phyloP scores from a whole-genome alignment of 345 rosid genomes.

The Mallotus nudiflorus region DNA sequence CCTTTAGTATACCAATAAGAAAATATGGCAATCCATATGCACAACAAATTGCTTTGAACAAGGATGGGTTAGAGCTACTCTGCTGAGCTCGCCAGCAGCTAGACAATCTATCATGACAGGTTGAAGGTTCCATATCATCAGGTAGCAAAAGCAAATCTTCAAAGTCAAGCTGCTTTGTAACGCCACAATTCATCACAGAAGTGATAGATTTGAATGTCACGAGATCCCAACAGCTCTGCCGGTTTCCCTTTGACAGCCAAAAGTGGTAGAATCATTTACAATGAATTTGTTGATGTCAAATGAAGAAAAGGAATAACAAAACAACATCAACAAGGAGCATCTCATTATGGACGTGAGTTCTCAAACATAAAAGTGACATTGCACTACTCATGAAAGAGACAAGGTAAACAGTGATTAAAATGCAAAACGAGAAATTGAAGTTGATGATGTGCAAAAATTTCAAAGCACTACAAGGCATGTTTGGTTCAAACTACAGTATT shows the following conservation, averaged over 20 bases:
- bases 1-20: slow-evolving; percentile 79
- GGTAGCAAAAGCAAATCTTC: slow-evolving; percentile 78
- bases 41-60: slow-evolving; percentile 65
- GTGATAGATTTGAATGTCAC: slow-evolving; percentile 61
- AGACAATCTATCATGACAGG: slow-evolving; percentile 55
- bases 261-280: slow-evolving; percentile 7
- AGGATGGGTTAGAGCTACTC: slow-evolving; percentile 46
- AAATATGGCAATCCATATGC: slow-evolving; percentile 88
- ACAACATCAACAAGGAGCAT: background rate
- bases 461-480: background rate
- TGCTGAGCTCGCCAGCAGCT: slow-evolving; percentile 65
- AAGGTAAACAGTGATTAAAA: background rate
- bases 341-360: background rate
- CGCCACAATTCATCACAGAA: slow-evolving; percentile 62
- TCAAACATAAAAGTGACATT: background rate
- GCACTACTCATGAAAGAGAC: slow-evolving; percentile 5
- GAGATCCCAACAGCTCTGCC: slow-evolving; percentile 53
- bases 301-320: background rate
- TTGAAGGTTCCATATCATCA: slow-evolving; percentile 68
- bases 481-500: background rate
- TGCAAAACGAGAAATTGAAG: background rate
- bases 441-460: background rate
- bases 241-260: slow-evolving; percentile 42
- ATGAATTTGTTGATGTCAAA: background rate
- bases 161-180: slow-evolving; percentile 74